Conservation (phyloP, 441 rosid species). For the Pelargonium cotyledonis region DNA sequence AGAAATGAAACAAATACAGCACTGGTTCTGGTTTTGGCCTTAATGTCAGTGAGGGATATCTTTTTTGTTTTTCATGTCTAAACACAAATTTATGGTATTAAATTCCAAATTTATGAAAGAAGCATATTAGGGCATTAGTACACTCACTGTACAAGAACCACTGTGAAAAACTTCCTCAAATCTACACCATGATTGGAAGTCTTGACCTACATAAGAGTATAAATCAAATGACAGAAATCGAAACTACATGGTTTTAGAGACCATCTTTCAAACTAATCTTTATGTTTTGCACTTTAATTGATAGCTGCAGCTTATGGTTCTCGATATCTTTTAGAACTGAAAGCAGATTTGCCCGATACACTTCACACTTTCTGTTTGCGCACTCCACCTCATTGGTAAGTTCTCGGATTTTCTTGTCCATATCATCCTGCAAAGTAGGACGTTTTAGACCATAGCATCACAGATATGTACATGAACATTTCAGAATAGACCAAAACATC, state of each 20-base stretch:
- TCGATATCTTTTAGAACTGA: conserved; percentile 24
- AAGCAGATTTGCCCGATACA: conserved; percentile 23
- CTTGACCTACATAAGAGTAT: neutral
- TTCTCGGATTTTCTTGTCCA: conserved; percentile 23
- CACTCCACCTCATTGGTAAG: conserved; percentile 20
- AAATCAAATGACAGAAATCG: neutral
- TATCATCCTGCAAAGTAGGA: conserved; percentile 18
- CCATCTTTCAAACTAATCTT: conserved; percentile 24
- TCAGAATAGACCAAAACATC: neutral
- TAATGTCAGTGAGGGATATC: too few species aligned
- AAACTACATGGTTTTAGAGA: neutral
- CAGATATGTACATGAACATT: neutral
- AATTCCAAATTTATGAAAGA: too few species aligned
- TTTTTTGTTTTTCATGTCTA: too few species aligned
- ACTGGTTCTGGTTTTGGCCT: too few species aligned
- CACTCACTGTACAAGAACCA: neutral
- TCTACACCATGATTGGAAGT: neutral
- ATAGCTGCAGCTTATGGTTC: conserved; percentile 26
- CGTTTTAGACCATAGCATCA: neutral
- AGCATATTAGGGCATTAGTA: neutral
- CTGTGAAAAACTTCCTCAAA: neutral
- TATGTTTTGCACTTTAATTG: conserved; percentile 25
- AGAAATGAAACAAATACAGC: too few species aligned
- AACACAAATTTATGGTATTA: too few species aligned
- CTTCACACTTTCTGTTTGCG: conserved; percentile 23